phyloP scores from a whole-genome alignment of 2,329 filamentous ascomycete genomes.

The Aspergillus novofumigatus region DNA sequence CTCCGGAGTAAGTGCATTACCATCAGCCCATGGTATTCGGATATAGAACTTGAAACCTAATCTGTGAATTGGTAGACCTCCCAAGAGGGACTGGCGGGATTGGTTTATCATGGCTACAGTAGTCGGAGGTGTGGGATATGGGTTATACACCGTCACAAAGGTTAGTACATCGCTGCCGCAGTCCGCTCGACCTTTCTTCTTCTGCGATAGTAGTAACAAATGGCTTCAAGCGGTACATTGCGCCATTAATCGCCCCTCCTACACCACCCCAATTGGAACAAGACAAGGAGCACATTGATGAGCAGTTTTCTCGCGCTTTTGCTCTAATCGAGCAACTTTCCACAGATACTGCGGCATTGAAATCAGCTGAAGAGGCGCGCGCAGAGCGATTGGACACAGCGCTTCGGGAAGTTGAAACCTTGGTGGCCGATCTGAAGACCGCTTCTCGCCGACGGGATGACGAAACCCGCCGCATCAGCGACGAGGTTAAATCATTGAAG shows the following conservation, averaged over 20 bases:
- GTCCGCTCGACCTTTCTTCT: background rate
- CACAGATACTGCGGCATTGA: constrained; percentile 83
- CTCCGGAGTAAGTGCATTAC: constrained; percentile 46
- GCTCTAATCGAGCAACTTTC: constrained; percentile 84
- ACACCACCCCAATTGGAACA: constrained; percentile 90
- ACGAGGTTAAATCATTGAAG: constrained; percentile 79
- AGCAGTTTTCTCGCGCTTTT: constrained; percentile 90
- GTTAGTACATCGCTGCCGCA: constrained; percentile 41
- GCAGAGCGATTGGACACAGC: constrained; percentile 79
- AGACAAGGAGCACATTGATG: constrained; percentile 89
- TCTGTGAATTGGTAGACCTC: constrained; percentile 41
- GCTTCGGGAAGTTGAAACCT: constrained; percentile 76
- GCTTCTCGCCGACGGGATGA: constrained; percentile 79
- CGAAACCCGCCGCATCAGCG: constrained; percentile 77
- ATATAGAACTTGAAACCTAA: constrained; percentile 2
- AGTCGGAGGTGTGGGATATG: constrained; percentile 82
- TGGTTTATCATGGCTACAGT: constrained; percentile 99
- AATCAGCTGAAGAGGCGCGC: constrained; percentile 77
- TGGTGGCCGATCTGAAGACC: constrained; percentile 75
- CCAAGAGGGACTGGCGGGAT: constrained; percentile 90
- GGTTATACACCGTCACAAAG: constrained; percentile 82
- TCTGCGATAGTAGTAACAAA: constrained; percentile 10
- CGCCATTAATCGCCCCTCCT: constrained; percentile 85
- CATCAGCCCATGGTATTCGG: background rate
- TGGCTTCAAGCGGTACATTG: constrained; percentile 71